Base-by-base conservation (phyloP, 352 stramenopile genomes). In the Phytophthora pini region DNA sequence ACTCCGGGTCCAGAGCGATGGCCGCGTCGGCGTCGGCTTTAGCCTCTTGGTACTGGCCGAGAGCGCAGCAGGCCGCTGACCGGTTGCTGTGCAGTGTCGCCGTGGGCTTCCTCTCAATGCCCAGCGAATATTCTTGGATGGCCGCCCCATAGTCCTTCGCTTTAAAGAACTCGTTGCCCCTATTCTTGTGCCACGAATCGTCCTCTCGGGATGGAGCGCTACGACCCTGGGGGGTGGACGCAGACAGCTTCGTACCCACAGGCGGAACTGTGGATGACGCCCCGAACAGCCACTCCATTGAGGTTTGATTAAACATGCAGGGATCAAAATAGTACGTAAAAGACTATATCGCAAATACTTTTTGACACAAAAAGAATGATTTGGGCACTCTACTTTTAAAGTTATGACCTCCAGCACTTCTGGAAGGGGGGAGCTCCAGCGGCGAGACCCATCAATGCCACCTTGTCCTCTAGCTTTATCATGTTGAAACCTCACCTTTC, bases 21-120 rank as follows among this genome's bases (percentile, higher is more conserved):
- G 86, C 86, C 8, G 60, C 63, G 22, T 90, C 79, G 1, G 86
- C 86, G 43, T 94, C 86, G 39, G 56, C 48, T 49, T 82, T 66
- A 13, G 86, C 84, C 34, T 71, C 36, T 20, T 81, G 68, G 54
- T 79, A 94, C 10, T 67, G 61, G 0, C 77, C 81, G 4, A 94
- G 57, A 4, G 77, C 84, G 26, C 81, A 94, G 59, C 88, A 82
- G 1, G 86, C 86, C 4, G 86, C 86, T 65, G 86, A 94, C 29
- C 86, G 82, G 58, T 94, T 94, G 71, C 86, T 94, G 60, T 83
- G 79, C 24, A 94, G 67, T 44, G 86, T 94, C 6, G 86, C 84
- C 0, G 82, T 87, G 17, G 86, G 72, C 27, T 71, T 56, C 12
- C 64, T 61, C 5, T 67, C 79, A 43, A 94, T 84, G 13, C 86